Conservation (phyloP, 208 protist genomes). For the Strigomonas galati region DNA sequence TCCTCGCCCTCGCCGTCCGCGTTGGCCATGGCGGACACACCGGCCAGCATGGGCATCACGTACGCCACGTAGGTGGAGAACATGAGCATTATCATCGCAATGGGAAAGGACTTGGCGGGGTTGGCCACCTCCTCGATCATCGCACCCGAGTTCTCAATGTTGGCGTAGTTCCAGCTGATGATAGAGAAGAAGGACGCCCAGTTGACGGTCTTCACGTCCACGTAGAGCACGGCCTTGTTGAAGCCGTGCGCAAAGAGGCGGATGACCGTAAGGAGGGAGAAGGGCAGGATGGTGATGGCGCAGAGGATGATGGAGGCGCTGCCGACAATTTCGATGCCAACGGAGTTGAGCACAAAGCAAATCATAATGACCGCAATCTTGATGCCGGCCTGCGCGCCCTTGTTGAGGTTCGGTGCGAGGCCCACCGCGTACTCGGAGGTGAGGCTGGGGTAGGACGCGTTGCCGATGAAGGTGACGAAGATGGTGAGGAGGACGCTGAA, state of each 20-base stretch:
- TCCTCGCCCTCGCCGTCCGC: conserved; percentile 54
- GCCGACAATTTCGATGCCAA: conserved; percentile 77
- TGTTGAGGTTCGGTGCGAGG: conserved; percentile 26
- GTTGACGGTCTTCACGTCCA: conserved; percentile 45
- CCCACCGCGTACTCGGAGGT: conserved; percentile 63
- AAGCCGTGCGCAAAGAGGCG: conserved; percentile 70
- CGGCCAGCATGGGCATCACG: conserved; percentile 73
- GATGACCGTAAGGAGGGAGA: conserved; percentile 61
- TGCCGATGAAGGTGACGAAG: conserved; percentile 83
- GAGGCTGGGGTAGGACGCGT: conserved; percentile 78
- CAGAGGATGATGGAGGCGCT: conserved; percentile 57
- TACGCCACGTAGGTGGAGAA: conserved; percentile 75
- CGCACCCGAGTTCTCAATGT: conserved; percentile 82
- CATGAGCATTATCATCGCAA: conserved; percentile 68
- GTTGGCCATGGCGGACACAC: conserved; percentile 72
- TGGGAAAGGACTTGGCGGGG: conserved; percentile 44
- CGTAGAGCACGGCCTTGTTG: conserved; percentile 59
- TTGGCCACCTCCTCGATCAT: conserved; percentile 78
- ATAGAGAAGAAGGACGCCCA: conserved; percentile 80
- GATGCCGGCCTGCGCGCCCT: conserved; percentile 32
- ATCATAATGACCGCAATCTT: conserved; percentile 64
- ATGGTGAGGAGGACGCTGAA: conserved; percentile 70
- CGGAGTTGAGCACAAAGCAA: conserved; percentile 68
- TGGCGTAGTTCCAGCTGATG: conserved; percentile 87
- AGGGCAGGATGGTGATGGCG: conserved; percentile 60